These are phyloP conservation scores for Lachnellula arida DNA, from an alignment of 2,329 filamentous ascomycete species.

Conservation along the genomic window DNA sequence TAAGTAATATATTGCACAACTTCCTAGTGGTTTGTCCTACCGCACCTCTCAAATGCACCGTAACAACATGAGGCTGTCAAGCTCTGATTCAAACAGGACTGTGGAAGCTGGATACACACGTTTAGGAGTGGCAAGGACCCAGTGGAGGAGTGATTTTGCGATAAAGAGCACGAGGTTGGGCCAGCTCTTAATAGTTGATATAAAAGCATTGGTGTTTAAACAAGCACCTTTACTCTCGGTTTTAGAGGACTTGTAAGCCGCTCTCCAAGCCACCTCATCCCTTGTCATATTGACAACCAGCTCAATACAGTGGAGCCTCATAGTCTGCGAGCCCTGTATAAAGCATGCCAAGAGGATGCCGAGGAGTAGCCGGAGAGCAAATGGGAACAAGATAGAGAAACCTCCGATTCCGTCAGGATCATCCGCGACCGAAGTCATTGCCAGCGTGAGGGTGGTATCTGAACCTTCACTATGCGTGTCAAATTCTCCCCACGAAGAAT, in stretches of 20 bases:
- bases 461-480: conserved; percentile 8
- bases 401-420: too few relatives aligned
- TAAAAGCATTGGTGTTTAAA: conserved; percentile 26
- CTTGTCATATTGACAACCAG: conserved; percentile 50
- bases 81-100: too few relatives aligned
- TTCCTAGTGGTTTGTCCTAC: too few relatives aligned
- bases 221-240: conserved; percentile 20
- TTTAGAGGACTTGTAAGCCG: conserved; percentile 14
- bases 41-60: too few relatives aligned
- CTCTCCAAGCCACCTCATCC: conserved; percentile 29
- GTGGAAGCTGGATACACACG: too few relatives aligned
- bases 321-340: conserved; percentile 26
- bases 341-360: conserved; percentile 27
- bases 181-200: conserved; percentile 28
- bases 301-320: conserved; percentile 43
- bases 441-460: conserved; percentile 18
- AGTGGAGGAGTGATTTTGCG: conserved; percentile 31
- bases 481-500: conserved; percentile 18
- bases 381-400: conserved; percentile 15
- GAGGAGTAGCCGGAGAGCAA: conserved; percentile 18
- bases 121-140: conserved; percentile 30
- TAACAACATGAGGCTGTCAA: too few relatives aligned
- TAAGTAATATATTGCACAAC: too few relatives aligned
- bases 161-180: conserved; percentile 29
- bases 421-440: conserved; percentile 28